Evolutionary conservation across 495 filamentous ascomycete genomes (phyloP).

Genomic region (Cercophora samala): DNA sequence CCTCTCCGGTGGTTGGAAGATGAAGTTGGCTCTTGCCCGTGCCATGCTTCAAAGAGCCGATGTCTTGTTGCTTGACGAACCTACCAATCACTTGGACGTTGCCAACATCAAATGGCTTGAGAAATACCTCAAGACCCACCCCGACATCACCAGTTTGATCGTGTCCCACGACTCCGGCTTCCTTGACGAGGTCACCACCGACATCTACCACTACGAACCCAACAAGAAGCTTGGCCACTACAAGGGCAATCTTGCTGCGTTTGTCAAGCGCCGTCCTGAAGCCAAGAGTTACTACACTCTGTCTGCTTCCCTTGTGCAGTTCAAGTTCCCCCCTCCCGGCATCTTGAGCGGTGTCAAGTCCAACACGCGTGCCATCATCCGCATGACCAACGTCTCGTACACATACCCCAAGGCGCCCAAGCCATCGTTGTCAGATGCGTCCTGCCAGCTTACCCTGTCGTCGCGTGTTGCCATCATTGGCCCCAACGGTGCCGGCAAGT

Average conservation of each 20-base stretch:
- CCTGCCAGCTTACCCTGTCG: conserved; percentile 78
- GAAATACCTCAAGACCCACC: conserved; percentile 90
- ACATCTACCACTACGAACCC: conserved; percentile 98
- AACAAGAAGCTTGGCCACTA: conserved; percentile 93
- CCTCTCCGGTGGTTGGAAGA: conserved; percentile 99
- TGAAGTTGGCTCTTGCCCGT: conserved; percentile 95
- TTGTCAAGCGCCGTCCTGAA: conserved; percentile 91
- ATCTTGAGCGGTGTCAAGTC: conserved; percentile 96
- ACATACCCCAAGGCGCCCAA: conserved; percentile 84
- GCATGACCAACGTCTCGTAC: conserved; percentile 88
- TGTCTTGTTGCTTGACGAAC: conserved; percentile 94
- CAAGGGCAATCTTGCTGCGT: conserved; percentile 88
- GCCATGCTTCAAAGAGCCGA: conserved; percentile 97
- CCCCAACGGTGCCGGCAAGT: conserved; percentile 96
- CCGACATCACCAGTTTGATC: conserved; percentile 95
- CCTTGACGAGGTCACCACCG: conserved; percentile 93
- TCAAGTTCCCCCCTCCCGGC: conserved; percentile 96
- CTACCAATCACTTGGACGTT: conserved; percentile 97
- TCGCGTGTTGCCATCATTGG: conserved; percentile 95
- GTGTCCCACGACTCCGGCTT: conserved; percentile 98
- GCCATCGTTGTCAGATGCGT: conserved; percentile 84
- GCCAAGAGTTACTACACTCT: conserved; percentile 98
- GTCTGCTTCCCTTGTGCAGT: conserved; percentile 81
- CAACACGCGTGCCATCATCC: conserved; percentile 84
- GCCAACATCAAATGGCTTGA: conserved; percentile 94